Conservation (phyloP, 164 flowering plant genomes). For the Vitis rupestris region DNA sequence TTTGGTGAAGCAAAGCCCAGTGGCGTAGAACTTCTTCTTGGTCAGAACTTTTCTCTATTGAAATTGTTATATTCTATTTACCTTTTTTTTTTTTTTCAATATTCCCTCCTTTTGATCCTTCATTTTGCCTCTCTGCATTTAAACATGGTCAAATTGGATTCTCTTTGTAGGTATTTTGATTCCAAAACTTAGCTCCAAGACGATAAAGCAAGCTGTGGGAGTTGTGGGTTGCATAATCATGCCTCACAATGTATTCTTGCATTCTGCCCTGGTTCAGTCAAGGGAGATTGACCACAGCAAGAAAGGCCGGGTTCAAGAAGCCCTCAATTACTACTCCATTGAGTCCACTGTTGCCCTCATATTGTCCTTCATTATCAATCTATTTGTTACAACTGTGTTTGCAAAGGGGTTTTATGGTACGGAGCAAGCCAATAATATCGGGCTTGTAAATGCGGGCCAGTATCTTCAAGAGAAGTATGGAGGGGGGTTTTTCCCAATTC, state of each 20-base stretch:
- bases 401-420: constrained; percentile 68
- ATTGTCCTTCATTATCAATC: constrained; percentile 59
- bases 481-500: constrained; percentile 58
- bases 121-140: not conserved
- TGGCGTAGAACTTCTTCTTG: constrained; percentile 54
- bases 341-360: constrained; percentile 59
- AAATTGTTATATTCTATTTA: not conserved
- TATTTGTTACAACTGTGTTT: constrained; percentile 68
- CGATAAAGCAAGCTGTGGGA: constrained; percentile 68
- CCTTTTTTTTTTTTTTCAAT: not conserved
- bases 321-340: constrained; percentile 58
- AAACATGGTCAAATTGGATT: not conserved
- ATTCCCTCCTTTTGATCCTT: not conserved
- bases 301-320: constrained; percentile 58
- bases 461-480: constrained; percentile 70
- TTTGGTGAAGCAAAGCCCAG: constrained; percentile 62
- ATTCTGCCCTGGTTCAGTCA: constrained; percentile 76
- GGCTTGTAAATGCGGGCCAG: constrained; percentile 70
- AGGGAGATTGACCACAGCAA: constrained; percentile 51
- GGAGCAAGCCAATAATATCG: constrained; percentile 45
- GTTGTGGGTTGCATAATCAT: constrained; percentile 74
- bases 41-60: constrained; percentile 24
- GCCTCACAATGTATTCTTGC: constrained; percentile 75
- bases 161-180: constrained; percentile 46
- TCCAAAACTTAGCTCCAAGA: constrained; percentile 63